phyloP scores from a whole-genome alignment of 2,329 filamentous ascomycete species.

The Myriosclerotinia duriaeana region DNA sequence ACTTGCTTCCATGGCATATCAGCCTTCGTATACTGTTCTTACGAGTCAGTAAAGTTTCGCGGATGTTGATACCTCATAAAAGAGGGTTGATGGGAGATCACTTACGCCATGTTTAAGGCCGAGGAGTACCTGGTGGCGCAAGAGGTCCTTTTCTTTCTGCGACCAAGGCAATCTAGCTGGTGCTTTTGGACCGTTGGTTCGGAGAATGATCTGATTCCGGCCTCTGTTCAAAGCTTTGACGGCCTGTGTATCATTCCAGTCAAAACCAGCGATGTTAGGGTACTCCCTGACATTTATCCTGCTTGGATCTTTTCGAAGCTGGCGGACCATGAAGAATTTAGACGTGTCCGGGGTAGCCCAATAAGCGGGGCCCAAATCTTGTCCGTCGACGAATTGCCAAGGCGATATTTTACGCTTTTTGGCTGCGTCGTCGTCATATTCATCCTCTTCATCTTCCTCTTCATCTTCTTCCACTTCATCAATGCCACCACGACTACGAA shows the following conservation, averaged over 20 bases:
- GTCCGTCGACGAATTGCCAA: conserved; percentile 27
- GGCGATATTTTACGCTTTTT: not conserved
- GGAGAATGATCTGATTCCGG: conserved; percentile 17
- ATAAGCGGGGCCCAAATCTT: conserved; percentile 1
- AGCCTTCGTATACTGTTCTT: conserved; percentile 2
- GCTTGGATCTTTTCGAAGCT: not conserved
- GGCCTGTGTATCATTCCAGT: conserved; percentile 20
- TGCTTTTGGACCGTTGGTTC: not conserved
- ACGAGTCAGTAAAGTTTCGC: not conserved
- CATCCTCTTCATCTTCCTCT: not conserved
- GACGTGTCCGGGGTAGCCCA: conserved; percentile 21
- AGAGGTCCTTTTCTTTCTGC: conserved; percentile 20
- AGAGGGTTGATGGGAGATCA: too few relatives aligned
- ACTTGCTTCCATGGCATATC: conserved; percentile 17
- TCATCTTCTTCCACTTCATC: not conserved
- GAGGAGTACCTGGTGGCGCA: conserved; percentile 8
- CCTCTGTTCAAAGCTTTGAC: conserved; percentile 23
- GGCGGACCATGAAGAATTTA: conserved; percentile 27
- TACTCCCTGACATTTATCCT: conserved; percentile 23
- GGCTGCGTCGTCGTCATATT: not conserved
- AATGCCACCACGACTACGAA: not conserved
- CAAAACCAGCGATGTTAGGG: conserved; percentile 17
- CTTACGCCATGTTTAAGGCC: conserved; percentile 7
- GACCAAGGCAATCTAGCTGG: conserved; percentile 13
- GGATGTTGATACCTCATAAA: too few relatives aligned